Evolutionary conservation across 163 green algal genomes (phyloP), one percentile per base, ranked within the genome.

Genomic region (Chlamydomonas reinhardtii): DNA sequence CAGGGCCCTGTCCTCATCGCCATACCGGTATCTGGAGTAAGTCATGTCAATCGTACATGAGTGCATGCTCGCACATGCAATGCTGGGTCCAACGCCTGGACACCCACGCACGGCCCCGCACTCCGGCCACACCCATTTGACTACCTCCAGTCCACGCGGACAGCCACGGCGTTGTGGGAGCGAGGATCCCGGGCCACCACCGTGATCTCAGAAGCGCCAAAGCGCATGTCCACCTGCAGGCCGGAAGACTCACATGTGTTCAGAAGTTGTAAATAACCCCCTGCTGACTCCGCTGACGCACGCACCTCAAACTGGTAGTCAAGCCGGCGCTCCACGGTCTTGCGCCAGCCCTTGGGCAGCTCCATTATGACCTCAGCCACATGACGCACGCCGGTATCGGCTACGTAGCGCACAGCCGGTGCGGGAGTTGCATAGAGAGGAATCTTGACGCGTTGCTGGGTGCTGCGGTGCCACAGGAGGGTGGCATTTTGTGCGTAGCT

Each of bases 151-250:
- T 9, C 8, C 0, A 83, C 12, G 35, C 9, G n/a, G 17, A 37
- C 11, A 0, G 77, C 77, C 37, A 85, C 77, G 0, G 77, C 66
- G 48, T 85, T 76, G n/a, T 48, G 69, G n/a, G 77, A 62, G 14
- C 25, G 43, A 19, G 32, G 22, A 24, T 85, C 77, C 19, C 25
- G 34, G n/a, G 66, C 77, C 22, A 76, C 66, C 48, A 85, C 0
- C 4, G 77, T 59, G 22, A 85, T 48, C 77, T 85, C 77, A 20
- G 77, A 71, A 19, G 43, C 31, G 48, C 77, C 77, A 65, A 85
- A 83, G 4, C 77, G 77, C 43, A 85, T 43, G 31, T 85, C 77
- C 19, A 39, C 77, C 77, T 85, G 77, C 22, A 56, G 9, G 48
- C 6, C 43, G 31, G 8, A 25, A 24, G 19, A 24, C n/a, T n/a